phyloP scores from a whole-genome alignment of 257 asterid genomes.

The Nyctanthes arbortristis region DNA sequence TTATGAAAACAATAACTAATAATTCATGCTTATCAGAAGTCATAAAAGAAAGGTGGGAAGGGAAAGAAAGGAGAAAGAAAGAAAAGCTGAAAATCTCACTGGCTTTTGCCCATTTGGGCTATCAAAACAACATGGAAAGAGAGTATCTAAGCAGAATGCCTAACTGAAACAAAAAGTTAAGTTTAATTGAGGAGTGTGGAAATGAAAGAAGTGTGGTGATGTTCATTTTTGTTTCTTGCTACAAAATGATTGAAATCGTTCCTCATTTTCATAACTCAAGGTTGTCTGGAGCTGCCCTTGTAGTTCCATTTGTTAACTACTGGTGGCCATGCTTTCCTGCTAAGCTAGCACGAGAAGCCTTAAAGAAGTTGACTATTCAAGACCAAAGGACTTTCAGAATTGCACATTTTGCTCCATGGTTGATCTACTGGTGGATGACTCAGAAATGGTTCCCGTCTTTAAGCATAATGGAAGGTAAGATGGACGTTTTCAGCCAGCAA shows the following conservation, averaged over 20 bases:
- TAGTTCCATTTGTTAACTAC: constrained; percentile 62
- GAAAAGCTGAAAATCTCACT: too few relatives aligned
- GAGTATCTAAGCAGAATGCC: too few relatives aligned
- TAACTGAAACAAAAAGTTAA: too few relatives aligned
- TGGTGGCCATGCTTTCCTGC: constrained; percentile 80
- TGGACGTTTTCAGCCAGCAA: constrained; percentile 38
- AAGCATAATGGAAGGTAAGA: constrained; percentile 48
- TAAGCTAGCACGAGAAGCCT: constrained; percentile 37
- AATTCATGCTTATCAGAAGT: too few relatives aligned
- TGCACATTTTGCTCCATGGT: constrained; percentile 76
- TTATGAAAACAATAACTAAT: too few relatives aligned
- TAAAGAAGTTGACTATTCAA: constrained; percentile 32
- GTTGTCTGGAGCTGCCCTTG: constrained; percentile 74
- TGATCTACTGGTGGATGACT: constrained; percentile 83
- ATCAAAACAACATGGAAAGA: too few relatives aligned
- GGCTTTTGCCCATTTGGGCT: too few relatives aligned
- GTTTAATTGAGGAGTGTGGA: too few relatives aligned
- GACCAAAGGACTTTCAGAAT: constrained; percentile 56
- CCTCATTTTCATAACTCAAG: constrained; percentile 30
- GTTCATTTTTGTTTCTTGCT: neutral
- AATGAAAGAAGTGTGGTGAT: neutral
- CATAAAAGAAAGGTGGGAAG: too few relatives aligned
- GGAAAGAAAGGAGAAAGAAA: too few relatives aligned
- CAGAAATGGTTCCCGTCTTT: constrained; percentile 71
- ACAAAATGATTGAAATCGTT: constrained; percentile 1